Base-by-base conservation (phyloP, 257 asterid genomes). In the Solanum pennellii region DNA sequence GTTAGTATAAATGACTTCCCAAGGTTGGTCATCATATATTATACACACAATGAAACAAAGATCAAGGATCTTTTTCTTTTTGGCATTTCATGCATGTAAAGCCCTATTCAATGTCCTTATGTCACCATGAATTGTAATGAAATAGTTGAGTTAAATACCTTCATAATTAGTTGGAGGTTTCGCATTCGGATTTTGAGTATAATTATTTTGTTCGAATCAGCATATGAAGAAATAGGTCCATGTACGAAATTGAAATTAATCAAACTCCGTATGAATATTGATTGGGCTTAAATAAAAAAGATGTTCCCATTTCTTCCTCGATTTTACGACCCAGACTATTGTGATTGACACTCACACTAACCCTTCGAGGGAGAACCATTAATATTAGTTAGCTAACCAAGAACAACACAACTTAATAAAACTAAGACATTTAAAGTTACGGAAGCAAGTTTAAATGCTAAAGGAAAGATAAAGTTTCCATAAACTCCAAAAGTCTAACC, bases 1-100 rank as follows among this genome's bases (percentile, higher is more conserved):
- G 92, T 77, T 93, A 12, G 97, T 94, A 90, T 91, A 92, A 93
- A 79, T 76, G 87, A 21, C 91, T 89, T 87, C 87, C 86, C 88
- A 92, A 60, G 33, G 73, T 83, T n/a, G 25, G 27, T 89, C 47
- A 83, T 60, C 84, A 37, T 71, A 39, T 83, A 47, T 37, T 65
- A 69, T 82, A 68, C 76, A 86, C 39, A 33, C 33, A n/a, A 25
- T 13, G 31, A 62, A 62, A 66, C 20, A 25, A 42, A 83, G 68
- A 21, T 45, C 14, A 56, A 20, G 4, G 12, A 56, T 20, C 20
- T 62, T 62, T 84, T 37, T 69, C 60, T 82, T 74, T 47, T 84
- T 82, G 15, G 35, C 73, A 25, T 62, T 72, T 86, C 82, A 87
- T 88, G 80, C 83, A 77, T 77, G 62, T n/a, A 76, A 76, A n/a